These are phyloP conservation scores for Monascus ruber DNA, from an alignment of 2,329 filamentous ascomycete genomes.

Conservation along the genomic window DNA sequence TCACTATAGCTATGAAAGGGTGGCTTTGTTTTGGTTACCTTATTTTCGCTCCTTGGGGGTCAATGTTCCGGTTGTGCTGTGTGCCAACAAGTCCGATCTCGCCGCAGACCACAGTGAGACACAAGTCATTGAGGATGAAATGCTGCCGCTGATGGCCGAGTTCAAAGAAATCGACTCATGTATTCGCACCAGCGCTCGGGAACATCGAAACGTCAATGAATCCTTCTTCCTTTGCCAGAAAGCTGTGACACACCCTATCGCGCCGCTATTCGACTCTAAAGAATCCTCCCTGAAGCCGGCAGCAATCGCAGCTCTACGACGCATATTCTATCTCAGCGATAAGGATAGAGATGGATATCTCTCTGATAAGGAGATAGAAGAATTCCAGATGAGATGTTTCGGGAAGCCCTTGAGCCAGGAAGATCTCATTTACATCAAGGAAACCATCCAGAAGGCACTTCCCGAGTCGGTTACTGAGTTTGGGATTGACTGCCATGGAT, in stretches of 20 bases:
- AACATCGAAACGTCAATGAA: constrained; percentile 89
- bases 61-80: constrained; percentile 92
- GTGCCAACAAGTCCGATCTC: constrained; percentile 94
- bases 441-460: constrained; percentile 61
- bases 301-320: constrained; percentile 71
- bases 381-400: constrained; percentile 87
- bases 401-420: constrained; percentile 70
- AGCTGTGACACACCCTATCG: constrained; percentile 92
- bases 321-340: constrained; percentile 93
- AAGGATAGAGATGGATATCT: constrained; percentile 91
- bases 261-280: constrained; percentile 92
- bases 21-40: constrained; percentile 96
- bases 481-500: constrained; percentile 73
- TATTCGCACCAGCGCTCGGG: constrained; percentile 83
- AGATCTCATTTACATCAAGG: constrained; percentile 84
- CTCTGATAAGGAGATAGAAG: constrained; percentile 79
- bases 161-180: constrained; percentile 99
- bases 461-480: constrained; percentile 51
- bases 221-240: constrained; percentile 98
- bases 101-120: constrained; percentile 61
- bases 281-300: constrained; percentile 79
- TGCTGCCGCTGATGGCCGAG: constrained; percentile 95
- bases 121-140: constrained; percentile 89
- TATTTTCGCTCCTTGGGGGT: constrained; percentile 97
- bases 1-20: constrained; percentile 96